Base-by-base conservation (phyloP, 1,139 yeast genomes). In the Meyerozyma athensensis region DNA sequence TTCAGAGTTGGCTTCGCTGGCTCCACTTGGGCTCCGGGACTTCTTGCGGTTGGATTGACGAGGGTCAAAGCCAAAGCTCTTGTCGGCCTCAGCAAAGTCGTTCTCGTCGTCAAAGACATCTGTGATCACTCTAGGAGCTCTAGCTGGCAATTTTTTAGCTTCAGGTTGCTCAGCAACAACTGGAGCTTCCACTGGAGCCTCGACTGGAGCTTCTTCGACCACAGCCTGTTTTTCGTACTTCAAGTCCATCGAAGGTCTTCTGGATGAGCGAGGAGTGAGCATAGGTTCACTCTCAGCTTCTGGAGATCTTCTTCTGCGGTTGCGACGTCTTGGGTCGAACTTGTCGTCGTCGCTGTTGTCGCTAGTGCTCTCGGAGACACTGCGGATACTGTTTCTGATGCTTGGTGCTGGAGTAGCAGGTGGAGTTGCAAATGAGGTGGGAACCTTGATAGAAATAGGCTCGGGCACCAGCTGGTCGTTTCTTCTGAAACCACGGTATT, bases 401-500 rank as follows among this genome's bases (percentile, higher is more conserved):
- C 59, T 46, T 33, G 60, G 61, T 5, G 40, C 33, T 19, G 51
- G 51, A 21, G 24, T 24, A 7, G 24, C 10, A 4, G 32, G 14
- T 8, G 50, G 44, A 18, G 44, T 37, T 18, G 39, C 28, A 24
- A 40, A 41, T 48, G 45, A 30, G 26, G 43, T 37, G 8, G 67
- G 66, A 34, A 61, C 50, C 30, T 49, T 47, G 30, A 63, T 56
- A 14, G 57, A 49, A 28, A 62, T 54, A 28, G 65, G 64, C 28
- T 54, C 55, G n/a, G 45, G 24, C 21, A 43, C 41, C 23, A 52
- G 46, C 26, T 55, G 53, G 5, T 56, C 55, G 38, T 62, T 59
- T 56, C 75, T 63, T 59, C 76, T 67, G 53, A 70, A 70, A 1
- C 75, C 75, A 43, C 54, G 61, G 49, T 70, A 70, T 45, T 67